Percentiles rank a stretch among this genome's conserved stretches.
Evolutionary conservation across 169 alveolate species (phyloP).

Genomic region (Plasmodium billcollinsi): DNA sequence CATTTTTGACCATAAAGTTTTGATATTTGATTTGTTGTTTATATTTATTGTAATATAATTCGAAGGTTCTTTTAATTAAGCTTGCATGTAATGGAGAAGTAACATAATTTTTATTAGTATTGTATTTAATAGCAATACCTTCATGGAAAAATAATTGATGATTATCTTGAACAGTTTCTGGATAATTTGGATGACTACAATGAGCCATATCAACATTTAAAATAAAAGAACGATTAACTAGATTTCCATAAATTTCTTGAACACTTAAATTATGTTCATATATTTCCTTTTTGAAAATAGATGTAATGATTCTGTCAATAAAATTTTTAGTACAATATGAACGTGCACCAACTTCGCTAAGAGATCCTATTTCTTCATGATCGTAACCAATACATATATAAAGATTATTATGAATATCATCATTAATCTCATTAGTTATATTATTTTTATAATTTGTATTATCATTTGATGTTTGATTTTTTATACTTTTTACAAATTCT

Average conservation of each 20-base stretch:
- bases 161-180: slow-evolving; percentile 93
- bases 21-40: slow-evolving; percentile 44
- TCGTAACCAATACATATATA: slow-evolving; percentile 67
- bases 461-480: not conserved
- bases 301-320: slow-evolving; percentile 68
- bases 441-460: not conserved
- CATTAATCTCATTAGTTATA: not conserved
- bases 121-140: slow-evolving; percentile 78
- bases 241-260: slow-evolving; percentile 75
- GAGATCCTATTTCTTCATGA: slow-evolving; percentile 84
- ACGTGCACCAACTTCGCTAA: slow-evolving; percentile 81
- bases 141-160: slow-evolving; percentile 93
- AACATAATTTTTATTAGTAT: slow-evolving; percentile 51
- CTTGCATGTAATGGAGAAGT: slow-evolving; percentile 63
- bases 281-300: not conserved
- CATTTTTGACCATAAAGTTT: slow-evolving; percentile 83
- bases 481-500: slow-evolving; percentile 75
- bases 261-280: not conserved
- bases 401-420: slow-evolving; percentile 1
- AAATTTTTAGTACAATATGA: slow-evolving; percentile 79
- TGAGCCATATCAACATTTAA: slow-evolving; percentile 95
- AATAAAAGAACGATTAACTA: slow-evolving; percentile 86
- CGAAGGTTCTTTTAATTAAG: slow-evolving; percentile 56
- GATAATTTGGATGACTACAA: slow-evolving; percentile 96
- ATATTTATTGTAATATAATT: slow-evolving; percentile 5